Evolutionary conservation across 75 land plant genomes (phyloP).

Genomic region (Sequoia sempervirens): DNA sequence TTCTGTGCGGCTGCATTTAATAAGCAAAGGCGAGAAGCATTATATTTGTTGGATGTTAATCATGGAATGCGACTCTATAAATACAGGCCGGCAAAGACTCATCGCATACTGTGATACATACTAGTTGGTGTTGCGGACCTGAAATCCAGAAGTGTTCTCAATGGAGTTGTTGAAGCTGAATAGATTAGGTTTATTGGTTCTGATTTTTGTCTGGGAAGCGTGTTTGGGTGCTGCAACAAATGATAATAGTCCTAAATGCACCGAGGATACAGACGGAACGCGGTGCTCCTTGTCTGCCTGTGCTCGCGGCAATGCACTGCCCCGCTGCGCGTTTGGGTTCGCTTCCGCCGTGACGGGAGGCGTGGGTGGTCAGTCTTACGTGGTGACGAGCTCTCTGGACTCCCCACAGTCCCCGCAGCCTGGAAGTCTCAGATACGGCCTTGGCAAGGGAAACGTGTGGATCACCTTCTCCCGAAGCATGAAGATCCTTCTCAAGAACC

Average conservation of each 20-base stretch:
- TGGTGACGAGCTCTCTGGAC: constrained; percentile 24
- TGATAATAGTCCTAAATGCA: neutral
- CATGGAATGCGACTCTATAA: neutral
- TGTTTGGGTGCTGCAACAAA: neutral
- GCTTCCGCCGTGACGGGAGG: constrained; percentile 31
- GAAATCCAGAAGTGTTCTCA: too few species aligned
- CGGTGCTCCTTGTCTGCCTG: constrained; percentile 24
- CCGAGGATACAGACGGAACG: constrained; percentile 19
- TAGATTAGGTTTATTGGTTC: neutral
- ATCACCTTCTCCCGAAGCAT: constrained; percentile 27
- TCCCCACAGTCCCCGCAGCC: constrained; percentile 1
- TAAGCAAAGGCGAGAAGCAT: too few species aligned
- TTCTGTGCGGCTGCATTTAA: too few species aligned
- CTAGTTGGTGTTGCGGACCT: too few species aligned
- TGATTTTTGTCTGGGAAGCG: constrained; percentile 11
- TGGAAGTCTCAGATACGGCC: constrained; percentile 32
- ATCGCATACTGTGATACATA: too few species aligned
- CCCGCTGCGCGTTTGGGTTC: constrained; percentile 18
- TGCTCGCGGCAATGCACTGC: constrained; percentile 13
- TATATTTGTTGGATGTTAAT: too few species aligned
- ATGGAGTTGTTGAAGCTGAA: neutral
- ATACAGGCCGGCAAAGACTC: neutral
- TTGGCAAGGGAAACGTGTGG: constrained; percentile 26
- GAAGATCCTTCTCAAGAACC: constrained; percentile 17
- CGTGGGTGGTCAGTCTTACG: constrained; percentile 17